A percentile compares a stretch with the other conserved stretches of the same genome.
Evolutionary conservation across 331 rosid genomes (phyloP).

Genomic region (Cucumis variabilis): DNA sequence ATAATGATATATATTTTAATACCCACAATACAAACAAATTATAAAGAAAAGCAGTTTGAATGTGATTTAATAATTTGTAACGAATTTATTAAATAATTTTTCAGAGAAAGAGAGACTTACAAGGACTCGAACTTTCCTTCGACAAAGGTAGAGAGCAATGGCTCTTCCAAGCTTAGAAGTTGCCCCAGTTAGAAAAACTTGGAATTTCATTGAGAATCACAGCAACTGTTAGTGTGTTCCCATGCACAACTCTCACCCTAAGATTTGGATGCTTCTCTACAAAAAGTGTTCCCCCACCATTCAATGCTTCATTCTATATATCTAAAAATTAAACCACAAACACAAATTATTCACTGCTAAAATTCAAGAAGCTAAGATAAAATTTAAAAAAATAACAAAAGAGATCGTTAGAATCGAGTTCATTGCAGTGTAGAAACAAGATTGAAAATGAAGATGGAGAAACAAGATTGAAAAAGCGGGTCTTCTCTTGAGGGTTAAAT

Average conservation of each 20-base stretch:
- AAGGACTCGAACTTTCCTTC: conserved; percentile 80
- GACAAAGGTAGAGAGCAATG: conserved; percentile 91
- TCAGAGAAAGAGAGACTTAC: conserved; percentile 42
- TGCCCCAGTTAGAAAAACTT: conserved; percentile 85
- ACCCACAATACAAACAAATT: no score
- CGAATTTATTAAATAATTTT: neutral
- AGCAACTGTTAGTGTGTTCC: conserved; percentile 94
- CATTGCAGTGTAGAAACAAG: no score
- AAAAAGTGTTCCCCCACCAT: conserved; percentile 94
- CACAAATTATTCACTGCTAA: no score
- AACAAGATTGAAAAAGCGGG: no score
- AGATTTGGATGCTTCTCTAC: conserved; percentile 93
- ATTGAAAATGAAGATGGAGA: no score
- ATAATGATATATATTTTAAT: neutral
- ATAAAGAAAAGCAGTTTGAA: neutral
- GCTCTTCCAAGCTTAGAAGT: conserved; percentile 99
- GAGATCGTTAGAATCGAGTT: no score
- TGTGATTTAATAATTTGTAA: no score
- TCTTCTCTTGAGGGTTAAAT: conserved; percentile 51
- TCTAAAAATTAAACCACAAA: neutral
- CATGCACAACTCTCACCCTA: conserved; percentile 92
- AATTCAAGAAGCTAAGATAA: no score
- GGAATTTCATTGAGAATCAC: conserved; percentile 89
- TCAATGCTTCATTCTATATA: conserved; percentile 79
- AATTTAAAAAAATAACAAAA: no score